phyloP scores from a whole-genome alignment of 768 basidiomycete genomes.

The Austroboletus eburneus region DNA sequence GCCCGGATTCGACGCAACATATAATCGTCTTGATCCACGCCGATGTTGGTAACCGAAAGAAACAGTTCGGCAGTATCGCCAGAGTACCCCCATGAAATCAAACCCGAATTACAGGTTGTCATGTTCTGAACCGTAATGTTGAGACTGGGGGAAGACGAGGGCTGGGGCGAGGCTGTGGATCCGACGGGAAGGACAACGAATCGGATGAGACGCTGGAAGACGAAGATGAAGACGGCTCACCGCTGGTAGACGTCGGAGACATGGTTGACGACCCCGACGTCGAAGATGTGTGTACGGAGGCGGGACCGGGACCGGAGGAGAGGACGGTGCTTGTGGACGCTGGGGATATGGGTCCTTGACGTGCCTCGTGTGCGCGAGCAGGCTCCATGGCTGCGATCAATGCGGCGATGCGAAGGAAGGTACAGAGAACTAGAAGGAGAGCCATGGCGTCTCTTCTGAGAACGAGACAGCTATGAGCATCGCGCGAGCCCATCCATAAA shows the following conservation, averaged over 20 bases:
- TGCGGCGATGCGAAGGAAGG: constrained; percentile 9
- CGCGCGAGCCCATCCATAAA: background rate
- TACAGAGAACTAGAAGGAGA: constrained; percentile 8
- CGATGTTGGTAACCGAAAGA: constrained; percentile 40
- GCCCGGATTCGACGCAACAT: constrained; percentile 4
- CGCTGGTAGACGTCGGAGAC: constrained; percentile 8
- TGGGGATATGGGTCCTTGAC: constrained; percentile 18
- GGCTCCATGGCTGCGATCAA: constrained; percentile 12
- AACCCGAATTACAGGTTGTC: constrained; percentile 32
- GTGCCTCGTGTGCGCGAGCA: constrained; percentile 17
- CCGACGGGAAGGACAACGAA: background rate
- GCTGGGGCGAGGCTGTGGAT: constrained; percentile 13
- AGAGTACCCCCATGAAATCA: constrained; percentile 39
- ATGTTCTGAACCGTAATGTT: constrained; percentile 27
- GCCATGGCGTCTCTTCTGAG: constrained; percentile 8
- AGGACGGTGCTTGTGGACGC: too few species aligned
- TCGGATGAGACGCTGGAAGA: constrained; percentile 6
- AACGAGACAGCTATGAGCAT: background rate
- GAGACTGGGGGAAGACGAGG: constrained; percentile 18
- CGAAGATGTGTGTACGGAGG: constrained; percentile 4
- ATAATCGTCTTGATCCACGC: constrained; percentile 26
- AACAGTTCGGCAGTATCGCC: constrained; percentile 29
- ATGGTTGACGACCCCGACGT: constrained; percentile 5
- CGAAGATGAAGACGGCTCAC: constrained; percentile 10
- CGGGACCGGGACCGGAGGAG: constrained; percentile 4